phyloP scores from a whole-genome alignment of 2,329 filamentous ascomycete species.

The Catunica adiposa region DNA sequence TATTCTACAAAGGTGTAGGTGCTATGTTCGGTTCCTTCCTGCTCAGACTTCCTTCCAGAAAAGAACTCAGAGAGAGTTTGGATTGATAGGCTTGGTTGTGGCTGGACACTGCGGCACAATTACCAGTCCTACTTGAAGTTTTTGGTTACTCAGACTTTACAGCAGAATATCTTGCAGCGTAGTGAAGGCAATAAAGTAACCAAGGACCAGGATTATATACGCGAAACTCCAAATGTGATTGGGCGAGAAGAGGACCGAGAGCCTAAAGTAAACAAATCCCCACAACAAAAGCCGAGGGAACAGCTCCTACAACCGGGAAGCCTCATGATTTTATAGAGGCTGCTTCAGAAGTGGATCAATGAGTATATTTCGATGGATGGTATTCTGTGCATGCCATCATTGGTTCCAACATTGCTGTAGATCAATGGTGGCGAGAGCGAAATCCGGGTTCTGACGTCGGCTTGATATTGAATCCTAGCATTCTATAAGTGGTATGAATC shows the following conservation, averaged over 20 bases:
- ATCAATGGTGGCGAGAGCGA: neutral
- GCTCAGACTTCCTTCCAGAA: neutral
- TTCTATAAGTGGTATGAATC: neutral
- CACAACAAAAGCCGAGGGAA: constrained; percentile 5
- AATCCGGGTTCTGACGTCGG: neutral
- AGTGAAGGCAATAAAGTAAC: constrained; percentile 5
- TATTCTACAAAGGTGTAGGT: neutral
- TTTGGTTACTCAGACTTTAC: neutral
- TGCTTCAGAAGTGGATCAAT: neutral
- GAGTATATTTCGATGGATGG: neutral
- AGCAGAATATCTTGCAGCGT: neutral
- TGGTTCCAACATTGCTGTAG: neutral
- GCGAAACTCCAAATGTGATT: constrained; percentile 5
- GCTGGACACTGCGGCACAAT: neutral
- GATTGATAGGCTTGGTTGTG: neutral
- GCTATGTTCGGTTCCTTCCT: neutral
- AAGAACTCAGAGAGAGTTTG: neutral
- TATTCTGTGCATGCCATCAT: neutral
- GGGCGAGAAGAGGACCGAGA: constrained; percentile 5
- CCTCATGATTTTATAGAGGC: neutral
- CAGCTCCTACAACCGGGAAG: neutral
- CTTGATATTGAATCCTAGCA: neutral
- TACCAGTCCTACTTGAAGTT: too few relatives aligned
- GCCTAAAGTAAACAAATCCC: constrained; percentile 13
- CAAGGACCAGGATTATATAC: constrained; percentile 7